Evolutionary conservation across 345 rosid genomes (phyloP).

Genomic region (Moricandia arvensis): DNA sequence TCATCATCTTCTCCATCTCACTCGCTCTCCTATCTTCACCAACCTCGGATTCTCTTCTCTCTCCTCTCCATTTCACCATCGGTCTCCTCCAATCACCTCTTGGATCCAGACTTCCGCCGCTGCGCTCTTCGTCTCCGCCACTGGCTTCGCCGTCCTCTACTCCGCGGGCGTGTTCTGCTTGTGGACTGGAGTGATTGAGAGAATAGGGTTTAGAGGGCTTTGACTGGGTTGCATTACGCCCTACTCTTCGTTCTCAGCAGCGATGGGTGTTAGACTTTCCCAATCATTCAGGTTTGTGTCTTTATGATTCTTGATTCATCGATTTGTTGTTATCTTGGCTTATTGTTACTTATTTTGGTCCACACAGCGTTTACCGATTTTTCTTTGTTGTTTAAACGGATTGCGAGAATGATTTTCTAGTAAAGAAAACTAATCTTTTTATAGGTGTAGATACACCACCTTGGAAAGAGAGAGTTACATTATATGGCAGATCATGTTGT

Average conservation of each 20-base stretch:
- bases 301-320: slow-evolving; percentile 1
- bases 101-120: slow-evolving; percentile 27
- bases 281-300: slow-evolving; percentile 66
- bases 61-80: slow-evolving; percentile 41
- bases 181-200: slow-evolving; percentile 26
- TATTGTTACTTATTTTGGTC: neutral
- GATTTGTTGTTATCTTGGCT: neutral
- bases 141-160: slow-evolving; percentile 45
- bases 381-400: no score
- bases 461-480: no score
- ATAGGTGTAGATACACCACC: no score
- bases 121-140: slow-evolving; percentile 44
- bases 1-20: slow-evolving; percentile 59
- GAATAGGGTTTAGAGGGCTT: slow-evolving; percentile 65
- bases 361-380: neutral
- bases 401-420: no score
- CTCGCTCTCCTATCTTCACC: slow-evolving; percentile 55
- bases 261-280: slow-evolving; percentile 9
- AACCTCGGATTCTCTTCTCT: slow-evolving; percentile 31
- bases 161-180: slow-evolving; percentile 45
- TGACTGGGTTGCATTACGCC: slow-evolving; percentile 58
- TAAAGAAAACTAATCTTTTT: no score
- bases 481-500: no score
- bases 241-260: slow-evolving; percentile 6
- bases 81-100: slow-evolving; percentile 41